Base-by-base conservation (phyloP, 192 early-diverging fungal species). In the Coemansia furcata region DNA sequence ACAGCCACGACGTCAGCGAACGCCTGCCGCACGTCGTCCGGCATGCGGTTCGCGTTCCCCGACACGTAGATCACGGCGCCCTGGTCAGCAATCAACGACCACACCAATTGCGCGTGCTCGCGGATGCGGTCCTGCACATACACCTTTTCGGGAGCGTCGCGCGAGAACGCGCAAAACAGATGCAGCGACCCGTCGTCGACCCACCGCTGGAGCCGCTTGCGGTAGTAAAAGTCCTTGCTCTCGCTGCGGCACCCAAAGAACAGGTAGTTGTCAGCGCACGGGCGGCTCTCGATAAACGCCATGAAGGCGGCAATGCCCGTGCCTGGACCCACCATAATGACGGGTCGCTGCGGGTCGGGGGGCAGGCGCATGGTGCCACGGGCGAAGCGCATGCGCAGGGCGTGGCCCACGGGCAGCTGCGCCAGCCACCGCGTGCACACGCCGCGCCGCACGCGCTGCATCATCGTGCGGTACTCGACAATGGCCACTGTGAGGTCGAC, bases 301-400 rank as follows among this genome's bases (percentile, higher is more conserved):
- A 94, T 85, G 86, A 99, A 95, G 0, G 96, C 92, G 9, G 97
- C 95, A 23, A 99, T 85, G 19, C 96, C 96, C 0, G 96, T 98
- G 6, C 92, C 92, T 3, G 82, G 93, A 0, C 93, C 97, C 59
- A 97, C 90, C 61, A 92, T 88, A 36, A 97, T 89, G 0, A 91
- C 47, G 2, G 93, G 79, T 64, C 7, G 30, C 38, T 0, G 80
- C 66, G 19, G 23, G 23, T 26, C 23, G 23, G 83, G 76, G 21
- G 94, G 90, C 58, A 90, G 70, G 21, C 59, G 66, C 85, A 94
- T 88, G 0, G 91, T 90, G 21, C 93, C 93, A 14, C 75, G 70
- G 12, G 83, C 78, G 63, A 92, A 79, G 5, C 82, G 78, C 40
- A 92, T 54, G 15, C 64, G 73, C 30, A 84, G 58, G 1, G 76